Conservation (phyloP, 2,329 filamentous ascomycete genomes). For the Ascochyta lentis region DNA sequence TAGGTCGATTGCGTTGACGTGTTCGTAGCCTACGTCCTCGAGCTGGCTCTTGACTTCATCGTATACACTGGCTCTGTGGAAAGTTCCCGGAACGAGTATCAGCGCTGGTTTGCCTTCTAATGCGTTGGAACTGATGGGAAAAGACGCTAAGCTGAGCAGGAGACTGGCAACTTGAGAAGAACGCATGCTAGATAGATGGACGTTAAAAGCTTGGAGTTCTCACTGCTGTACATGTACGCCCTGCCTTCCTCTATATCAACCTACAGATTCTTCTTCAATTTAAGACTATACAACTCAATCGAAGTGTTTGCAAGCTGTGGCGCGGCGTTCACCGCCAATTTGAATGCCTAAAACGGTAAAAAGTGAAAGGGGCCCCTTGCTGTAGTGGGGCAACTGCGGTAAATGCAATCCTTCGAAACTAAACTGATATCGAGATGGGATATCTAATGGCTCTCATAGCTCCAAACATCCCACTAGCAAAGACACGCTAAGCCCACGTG, state of each 20-base stretch:
- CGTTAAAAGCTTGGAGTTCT: too few relatives aligned
- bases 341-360: neutral
- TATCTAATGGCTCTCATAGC: too few relatives aligned
- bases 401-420: too few relatives aligned
- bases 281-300: neutral
- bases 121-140: neutral
- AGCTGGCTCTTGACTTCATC: slow-evolving; percentile 25
- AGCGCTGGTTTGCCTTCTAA: slow-evolving; percentile 10
- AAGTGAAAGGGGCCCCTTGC: neutral
- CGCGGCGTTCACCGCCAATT: neutral
- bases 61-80: slow-evolving; percentile 29
- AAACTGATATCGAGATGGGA: too few relatives aligned
- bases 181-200: neutral
- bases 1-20: slow-evolving; percentile 25
- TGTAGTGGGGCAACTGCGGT: neutral
- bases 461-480: too few relatives aligned
- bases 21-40: slow-evolving; percentile 18
- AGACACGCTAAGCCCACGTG: too few relatives aligned
- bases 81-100: slow-evolving; percentile 26
- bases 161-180: neutral
- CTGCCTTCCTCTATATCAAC: neutral
- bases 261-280: too few relatives aligned
- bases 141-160: neutral
- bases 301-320: neutral
- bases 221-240: neutral